Percentiles rank a stretch among this genome's conserved stretches.
Conservation (phyloP, 305 asterid species). For the Monarda citriodora region DNA sequence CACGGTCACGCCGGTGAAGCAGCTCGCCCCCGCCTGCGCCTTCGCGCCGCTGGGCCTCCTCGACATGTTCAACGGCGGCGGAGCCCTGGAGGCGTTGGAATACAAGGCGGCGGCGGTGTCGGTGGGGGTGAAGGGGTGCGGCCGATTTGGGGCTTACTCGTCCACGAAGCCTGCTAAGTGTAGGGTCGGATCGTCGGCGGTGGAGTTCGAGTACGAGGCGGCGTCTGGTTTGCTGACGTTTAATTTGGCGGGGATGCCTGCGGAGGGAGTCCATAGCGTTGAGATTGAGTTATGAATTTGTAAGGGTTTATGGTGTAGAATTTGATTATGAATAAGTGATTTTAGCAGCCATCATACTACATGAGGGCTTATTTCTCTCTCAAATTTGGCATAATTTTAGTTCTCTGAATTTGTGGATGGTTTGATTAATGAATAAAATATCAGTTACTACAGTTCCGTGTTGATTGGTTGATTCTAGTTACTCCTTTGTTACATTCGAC, state of each 20-base stretch:
- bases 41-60: constrained; percentile 82
- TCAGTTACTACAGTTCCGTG: too few relatives aligned
- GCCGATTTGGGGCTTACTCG: constrained; percentile 85
- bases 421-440: too few relatives aligned
- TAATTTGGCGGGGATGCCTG: constrained; percentile 50
- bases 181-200: constrained; percentile 32
- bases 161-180: constrained; percentile 63
- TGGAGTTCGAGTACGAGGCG: constrained; percentile 47
- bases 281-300: constrained; percentile 42
- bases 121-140: constrained; percentile 89
- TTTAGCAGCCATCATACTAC: too few relatives aligned
- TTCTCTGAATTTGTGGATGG: too few relatives aligned
- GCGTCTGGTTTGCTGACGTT: constrained; percentile 43
- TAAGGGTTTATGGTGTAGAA: too few relatives aligned
- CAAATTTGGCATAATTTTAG: too few relatives aligned
- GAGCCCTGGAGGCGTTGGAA: constrained; percentile 48
- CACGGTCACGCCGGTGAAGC: constrained; percentile 69
- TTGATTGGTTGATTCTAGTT: too few relatives aligned
- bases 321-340: too few relatives aligned
- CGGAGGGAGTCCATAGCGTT: constrained; percentile 38
- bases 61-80: constrained; percentile 83
- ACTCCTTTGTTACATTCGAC: too few relatives aligned
- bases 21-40: constrained; percentile 43
- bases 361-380: too few relatives aligned
- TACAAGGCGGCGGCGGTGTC: constrained; percentile 24